Evolutionary conservation across 2,329 filamentous ascomycete genomes (phyloP).

Genomic region (Dichotomopilus funicola): DNA sequence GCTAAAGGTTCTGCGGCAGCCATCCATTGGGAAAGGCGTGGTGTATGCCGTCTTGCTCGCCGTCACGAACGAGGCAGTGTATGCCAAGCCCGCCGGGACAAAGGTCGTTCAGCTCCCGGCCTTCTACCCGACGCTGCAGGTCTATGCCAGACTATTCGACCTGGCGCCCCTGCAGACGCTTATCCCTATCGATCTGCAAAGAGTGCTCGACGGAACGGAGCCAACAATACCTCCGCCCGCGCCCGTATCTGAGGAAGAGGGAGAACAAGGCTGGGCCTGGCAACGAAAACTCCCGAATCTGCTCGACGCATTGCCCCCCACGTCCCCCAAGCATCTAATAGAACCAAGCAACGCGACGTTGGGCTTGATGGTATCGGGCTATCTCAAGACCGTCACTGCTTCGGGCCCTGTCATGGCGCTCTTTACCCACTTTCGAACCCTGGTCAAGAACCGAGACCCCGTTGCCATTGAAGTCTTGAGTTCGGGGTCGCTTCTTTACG

Average conservation of each 20-base stretch:
- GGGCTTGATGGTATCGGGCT: constrained; percentile 42
- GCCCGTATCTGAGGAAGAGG: too few species aligned
- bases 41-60: constrained; percentile 46
- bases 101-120: constrained; percentile 31
- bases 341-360: constrained; percentile 36
- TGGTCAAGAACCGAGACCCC: constrained; percentile 34
- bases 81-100: constrained; percentile 25
- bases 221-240: too few species aligned
- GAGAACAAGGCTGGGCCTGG: constrained; percentile 9
- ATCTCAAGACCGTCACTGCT: constrained; percentile 35
- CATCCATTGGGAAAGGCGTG: constrained; percentile 44
- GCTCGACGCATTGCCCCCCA: constrained; percentile 17
- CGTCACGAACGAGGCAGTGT: constrained; percentile 34
- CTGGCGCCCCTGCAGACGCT: constrained; percentile 40
- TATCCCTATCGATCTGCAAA: constrained; percentile 3
- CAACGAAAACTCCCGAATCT: constrained; percentile 14
- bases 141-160: constrained; percentile 45
- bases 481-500: constrained; percentile 39
- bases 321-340: constrained; percentile 18
- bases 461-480: constrained; percentile 33
- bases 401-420: constrained; percentile 38
- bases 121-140: constrained; percentile 43
- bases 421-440: constrained; percentile 41
- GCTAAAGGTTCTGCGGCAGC: constrained; percentile 39
- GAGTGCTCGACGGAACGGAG: constrained; percentile 20